Evolutionary conservation across 306 rosid species (phyloP).

Genomic region (Arachis hypogaea): DNA sequence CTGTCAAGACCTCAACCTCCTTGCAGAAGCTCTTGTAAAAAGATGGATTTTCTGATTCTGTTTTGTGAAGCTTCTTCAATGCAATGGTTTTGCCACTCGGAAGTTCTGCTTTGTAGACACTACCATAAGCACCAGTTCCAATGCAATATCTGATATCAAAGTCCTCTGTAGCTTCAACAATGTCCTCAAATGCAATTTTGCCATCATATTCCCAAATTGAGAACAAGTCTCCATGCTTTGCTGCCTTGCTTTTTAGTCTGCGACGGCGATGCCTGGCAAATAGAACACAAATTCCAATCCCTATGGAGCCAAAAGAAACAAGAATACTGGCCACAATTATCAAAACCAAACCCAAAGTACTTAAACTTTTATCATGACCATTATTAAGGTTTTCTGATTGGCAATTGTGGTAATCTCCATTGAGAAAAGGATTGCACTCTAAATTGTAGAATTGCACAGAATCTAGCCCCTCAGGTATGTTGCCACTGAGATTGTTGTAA

Average conservation of each 20-base stretch:
- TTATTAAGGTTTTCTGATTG: too few relatives aligned
- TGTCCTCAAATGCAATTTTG: slow-evolving; percentile 39
- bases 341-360: too few relatives aligned
- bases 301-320: too few relatives aligned
- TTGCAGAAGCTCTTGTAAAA: slow-evolving; percentile 28
- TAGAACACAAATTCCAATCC: too few relatives aligned
- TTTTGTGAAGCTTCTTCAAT: slow-evolving; percentile 32
- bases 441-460: background rate
- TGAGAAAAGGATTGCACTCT: slow-evolving; percentile 11
- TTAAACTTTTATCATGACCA: too few relatives aligned
- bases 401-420: background rate
- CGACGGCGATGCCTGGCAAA: too few relatives aligned
- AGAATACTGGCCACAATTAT: too few relatives aligned
- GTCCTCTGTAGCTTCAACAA: slow-evolving; percentile 26
- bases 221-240: slow-evolving; percentile 29
- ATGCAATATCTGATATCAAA: slow-evolving; percentile 34
- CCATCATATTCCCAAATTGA: slow-evolving; percentile 36
- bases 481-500: slow-evolving; percentile 12
- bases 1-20: slow-evolving; percentile 27
- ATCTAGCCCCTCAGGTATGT: background rate
- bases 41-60: slow-evolving; percentile 26
- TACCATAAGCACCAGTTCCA: slow-evolving; percentile 34
- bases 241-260: too few relatives aligned
- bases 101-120: slow-evolving; percentile 35
- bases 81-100: slow-evolving; percentile 26